Conservation (phyloP, 1,284 basidiomycete species). For the Ceratorhiza oryzae-sativae region DNA sequence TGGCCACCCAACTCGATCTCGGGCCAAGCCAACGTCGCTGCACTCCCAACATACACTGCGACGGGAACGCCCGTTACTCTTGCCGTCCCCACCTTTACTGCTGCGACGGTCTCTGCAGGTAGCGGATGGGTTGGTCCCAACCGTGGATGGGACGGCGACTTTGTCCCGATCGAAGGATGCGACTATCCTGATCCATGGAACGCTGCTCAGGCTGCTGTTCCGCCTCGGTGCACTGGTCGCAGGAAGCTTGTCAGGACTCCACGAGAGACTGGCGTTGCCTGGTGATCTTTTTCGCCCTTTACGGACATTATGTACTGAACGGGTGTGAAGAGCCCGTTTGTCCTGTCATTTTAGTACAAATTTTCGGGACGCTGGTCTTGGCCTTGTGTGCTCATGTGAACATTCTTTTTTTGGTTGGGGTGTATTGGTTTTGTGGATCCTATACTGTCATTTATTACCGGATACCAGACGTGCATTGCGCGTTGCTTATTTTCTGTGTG, state of each 20-base stretch:
- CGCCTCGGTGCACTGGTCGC: conserved; percentile 46
- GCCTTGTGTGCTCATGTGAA: neutral
- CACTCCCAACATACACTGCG: conserved; percentile 58
- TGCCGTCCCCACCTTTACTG: conserved; percentile 46
- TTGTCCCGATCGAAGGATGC: conserved; percentile 66
- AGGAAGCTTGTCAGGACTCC: neutral
- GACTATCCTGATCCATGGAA: conserved; percentile 70
- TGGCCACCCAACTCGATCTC: conserved; percentile 25
- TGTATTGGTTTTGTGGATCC: conserved; percentile 9
- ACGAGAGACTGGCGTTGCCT: neutral
- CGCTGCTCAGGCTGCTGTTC: conserved; percentile 57
- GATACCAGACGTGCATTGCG: neutral
- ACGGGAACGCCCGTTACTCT: conserved; percentile 52
- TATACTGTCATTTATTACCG: conserved; percentile 2
- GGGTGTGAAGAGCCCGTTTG: neutral
- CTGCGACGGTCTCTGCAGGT: conserved; percentile 55
- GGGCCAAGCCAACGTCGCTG: conserved; percentile 48
- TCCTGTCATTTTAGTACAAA: conserved; percentile 4
- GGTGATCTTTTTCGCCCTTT: neutral
- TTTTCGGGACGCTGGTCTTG: neutral
- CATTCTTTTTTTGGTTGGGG: conserved; percentile 4
- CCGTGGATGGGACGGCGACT: conserved; percentile 72
- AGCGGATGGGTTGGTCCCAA: conserved; percentile 72
- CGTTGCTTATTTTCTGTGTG: neutral
- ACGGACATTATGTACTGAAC: neutral